phyloP scores from a whole-genome alignment of 2,329 filamentous ascomycete genomes.

The Acarospora socialis region DNA sequence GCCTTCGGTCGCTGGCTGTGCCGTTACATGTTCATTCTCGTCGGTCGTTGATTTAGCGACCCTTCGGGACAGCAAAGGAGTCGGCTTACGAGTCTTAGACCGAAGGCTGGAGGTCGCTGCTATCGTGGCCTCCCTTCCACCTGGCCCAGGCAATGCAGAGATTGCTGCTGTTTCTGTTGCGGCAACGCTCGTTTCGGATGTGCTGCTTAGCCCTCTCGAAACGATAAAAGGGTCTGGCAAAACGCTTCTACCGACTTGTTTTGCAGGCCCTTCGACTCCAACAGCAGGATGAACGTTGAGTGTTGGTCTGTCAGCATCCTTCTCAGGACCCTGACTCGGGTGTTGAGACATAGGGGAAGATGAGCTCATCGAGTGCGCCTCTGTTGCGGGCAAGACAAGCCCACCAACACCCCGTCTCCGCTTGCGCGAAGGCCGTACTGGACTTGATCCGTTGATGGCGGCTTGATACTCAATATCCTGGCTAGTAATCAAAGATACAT shows the following conservation, averaged over 20 bases:
- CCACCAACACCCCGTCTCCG: slow-evolving; percentile 24
- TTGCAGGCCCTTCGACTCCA: too few species aligned
- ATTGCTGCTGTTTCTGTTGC: too few species aligned
- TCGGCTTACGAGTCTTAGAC: too few species aligned
- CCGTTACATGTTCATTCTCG: slow-evolving; percentile 13
- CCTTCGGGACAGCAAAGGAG: too few species aligned
- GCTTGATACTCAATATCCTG: slow-evolving; percentile 28
- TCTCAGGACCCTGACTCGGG: slow-evolving; percentile 9
- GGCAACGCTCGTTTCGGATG: not conserved
- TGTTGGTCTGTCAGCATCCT: not conserved
- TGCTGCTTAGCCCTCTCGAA: not conserved
- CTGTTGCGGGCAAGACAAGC: slow-evolving; percentile 19
- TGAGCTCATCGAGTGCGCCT: slow-evolving; percentile 20
- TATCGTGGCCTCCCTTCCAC: too few species aligned
- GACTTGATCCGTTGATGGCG: slow-evolving; percentile 21
- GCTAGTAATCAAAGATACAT: slow-evolving; percentile 24
- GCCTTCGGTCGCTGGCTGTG: slow-evolving; percentile 23
- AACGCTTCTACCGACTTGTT: too few species aligned
- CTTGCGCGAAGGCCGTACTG: slow-evolving; percentile 21
- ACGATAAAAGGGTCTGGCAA: too few species aligned
- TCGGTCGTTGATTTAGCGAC: too few species aligned
- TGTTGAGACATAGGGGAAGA: slow-evolving; percentile 13
- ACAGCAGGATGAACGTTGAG: slow-evolving; percentile 3
- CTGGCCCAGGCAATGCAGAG: too few species aligned
- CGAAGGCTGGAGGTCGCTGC: too few species aligned